These are phyloP conservation scores for Aurifilum marmelostoma DNA, from an alignment of 2,329 filamentous ascomycete genomes.

Conservation along the genomic window DNA sequence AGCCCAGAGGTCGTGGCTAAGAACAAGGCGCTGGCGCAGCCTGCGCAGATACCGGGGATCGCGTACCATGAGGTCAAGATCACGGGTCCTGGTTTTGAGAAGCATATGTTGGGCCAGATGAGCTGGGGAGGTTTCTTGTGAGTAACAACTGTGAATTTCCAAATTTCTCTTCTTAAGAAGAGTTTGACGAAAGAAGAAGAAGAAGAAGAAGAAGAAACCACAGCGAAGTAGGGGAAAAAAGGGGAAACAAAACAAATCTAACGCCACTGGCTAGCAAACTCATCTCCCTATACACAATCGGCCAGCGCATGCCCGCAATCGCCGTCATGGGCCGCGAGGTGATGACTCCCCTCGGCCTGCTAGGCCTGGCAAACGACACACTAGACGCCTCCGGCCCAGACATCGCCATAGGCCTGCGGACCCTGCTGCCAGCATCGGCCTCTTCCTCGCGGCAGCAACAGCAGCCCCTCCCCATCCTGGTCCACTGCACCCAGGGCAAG, in stretches of 20 bases:
- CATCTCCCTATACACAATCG: slow-evolving; percentile 63
- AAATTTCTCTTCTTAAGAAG: neutral
- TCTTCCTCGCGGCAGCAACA: slow-evolving; percentile 33
- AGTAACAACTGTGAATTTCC: slow-evolving; percentile 33
- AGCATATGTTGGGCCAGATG: slow-evolving; percentile 67
- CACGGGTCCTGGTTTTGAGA: slow-evolving; percentile 73
- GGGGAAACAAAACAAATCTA: too few species aligned
- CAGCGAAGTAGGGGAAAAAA: too few species aligned
- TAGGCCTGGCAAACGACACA: slow-evolving; percentile 70
- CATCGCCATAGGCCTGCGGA: slow-evolving; percentile 46
- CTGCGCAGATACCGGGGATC: slow-evolving; percentile 65
- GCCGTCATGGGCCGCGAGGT: slow-evolving; percentile 69
- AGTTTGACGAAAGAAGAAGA: neutral
- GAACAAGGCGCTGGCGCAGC: slow-evolving; percentile 56
- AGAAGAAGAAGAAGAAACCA: too few species aligned
- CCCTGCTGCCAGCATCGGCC: slow-evolving; percentile 40
- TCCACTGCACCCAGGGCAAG: slow-evolving; percentile 91
- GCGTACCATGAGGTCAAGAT: slow-evolving; percentile 71
- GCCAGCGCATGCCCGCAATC: slow-evolving; percentile 71
- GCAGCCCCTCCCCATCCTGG: slow-evolving; percentile 62
- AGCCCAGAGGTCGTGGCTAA: slow-evolving; percentile 49
- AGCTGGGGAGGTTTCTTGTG: slow-evolving; percentile 69
- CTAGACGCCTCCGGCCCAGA: slow-evolving; percentile 69
- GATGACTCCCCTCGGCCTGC: slow-evolving; percentile 72
- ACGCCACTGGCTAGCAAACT: slow-evolving; percentile 53